Evolutionary conservation across 2,329 filamentous ascomycete species (phyloP).

Genomic region (Fusarium paranaense): DNA sequence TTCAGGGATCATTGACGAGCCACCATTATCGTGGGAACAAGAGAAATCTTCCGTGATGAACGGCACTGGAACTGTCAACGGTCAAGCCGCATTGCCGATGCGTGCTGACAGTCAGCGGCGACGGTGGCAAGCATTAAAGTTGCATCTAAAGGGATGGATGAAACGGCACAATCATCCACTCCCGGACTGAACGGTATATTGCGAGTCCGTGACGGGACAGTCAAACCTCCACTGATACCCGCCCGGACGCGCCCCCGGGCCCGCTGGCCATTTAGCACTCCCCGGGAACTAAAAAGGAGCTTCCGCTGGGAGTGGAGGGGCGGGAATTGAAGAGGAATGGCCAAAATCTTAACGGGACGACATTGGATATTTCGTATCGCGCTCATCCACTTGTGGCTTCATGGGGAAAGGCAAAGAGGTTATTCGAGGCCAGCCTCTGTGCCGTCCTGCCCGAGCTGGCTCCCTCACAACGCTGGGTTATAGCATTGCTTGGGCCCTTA

Average conservation of each 20-base stretch:
- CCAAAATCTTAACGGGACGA: slow-evolving; percentile 12
- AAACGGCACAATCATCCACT: neutral
- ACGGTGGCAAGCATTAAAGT: neutral
- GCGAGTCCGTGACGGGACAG: neutral
- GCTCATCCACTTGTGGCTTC: neutral
- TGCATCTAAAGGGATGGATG: neutral
- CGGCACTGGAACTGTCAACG: neutral
- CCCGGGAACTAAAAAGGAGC: slow-evolving; percentile 28
- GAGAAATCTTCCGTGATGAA: neutral
- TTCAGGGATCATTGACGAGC: neutral
- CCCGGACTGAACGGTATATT: slow-evolving; percentile 3
- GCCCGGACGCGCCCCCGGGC: slow-evolving; percentile 1
- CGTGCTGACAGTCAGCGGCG: neutral
- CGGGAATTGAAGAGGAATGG: slow-evolving; percentile 3
- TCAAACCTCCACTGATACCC: slow-evolving; percentile 26
- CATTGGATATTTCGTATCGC: slow-evolving; percentile 3
- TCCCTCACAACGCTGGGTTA: slow-evolving; percentile 14
- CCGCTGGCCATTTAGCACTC: neutral
- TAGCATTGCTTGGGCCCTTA: slow-evolving; percentile 6
- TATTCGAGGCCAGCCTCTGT: neutral
- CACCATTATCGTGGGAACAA: neutral
- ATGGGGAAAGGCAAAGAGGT: neutral
- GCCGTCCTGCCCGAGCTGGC: slow-evolving; percentile 11
- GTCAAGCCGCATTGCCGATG: neutral
- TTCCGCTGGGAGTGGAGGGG: slow-evolving; percentile 16